Percentiles rank a stretch among this genome's conserved stretches.
Evolutionary conservation across 495 filamentous ascomycete species (phyloP).

Genomic region (Penicillium roqueforti): DNA sequence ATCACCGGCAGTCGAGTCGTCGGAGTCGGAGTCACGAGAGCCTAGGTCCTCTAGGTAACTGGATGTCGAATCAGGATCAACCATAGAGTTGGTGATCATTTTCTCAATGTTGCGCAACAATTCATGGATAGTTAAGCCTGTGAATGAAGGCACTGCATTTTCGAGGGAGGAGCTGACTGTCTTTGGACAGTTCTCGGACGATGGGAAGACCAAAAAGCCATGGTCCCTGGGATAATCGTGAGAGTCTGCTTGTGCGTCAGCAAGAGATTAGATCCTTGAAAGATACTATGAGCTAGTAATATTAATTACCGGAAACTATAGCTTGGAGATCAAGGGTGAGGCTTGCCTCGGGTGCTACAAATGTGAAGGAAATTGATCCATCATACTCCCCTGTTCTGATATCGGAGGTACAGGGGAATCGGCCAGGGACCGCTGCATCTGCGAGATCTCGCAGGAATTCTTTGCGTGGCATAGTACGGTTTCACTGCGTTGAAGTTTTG

Average conservation of each 20-base stretch:
- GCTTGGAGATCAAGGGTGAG: conserved; percentile 47
- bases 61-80: conserved; percentile 12
- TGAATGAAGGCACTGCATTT: conserved; percentile 22
- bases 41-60: conserved; percentile 1
- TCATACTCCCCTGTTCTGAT: conserved; percentile 57
- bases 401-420: conserved; percentile 37
- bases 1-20: conserved; percentile 12
- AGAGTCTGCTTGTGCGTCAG: conserved; percentile 41
- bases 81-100: conserved; percentile 30
- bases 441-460: conserved; percentile 52
- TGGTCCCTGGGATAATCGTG: conserved; percentile 62
- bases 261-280: conserved; percentile 1
- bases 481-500: neutral
- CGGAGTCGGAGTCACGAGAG: neutral
- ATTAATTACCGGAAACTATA: conserved; percentile 47
- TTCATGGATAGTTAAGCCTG: conserved; percentile 25
- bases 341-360: conserved; percentile 22
- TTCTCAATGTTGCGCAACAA: conserved; percentile 39
- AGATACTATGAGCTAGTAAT: conserved; percentile 14
- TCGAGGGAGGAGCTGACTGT: conserved; percentile 46
- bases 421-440: conserved; percentile 28
- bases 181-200: conserved; percentile 44
- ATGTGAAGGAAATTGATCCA: conserved; percentile 58
- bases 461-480: conserved; percentile 49
- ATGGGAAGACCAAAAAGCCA: conserved; percentile 56